phyloP scores from a whole-genome alignment of 2,329 filamentous ascomycete genomes.

The Penicillium decumbens region DNA sequence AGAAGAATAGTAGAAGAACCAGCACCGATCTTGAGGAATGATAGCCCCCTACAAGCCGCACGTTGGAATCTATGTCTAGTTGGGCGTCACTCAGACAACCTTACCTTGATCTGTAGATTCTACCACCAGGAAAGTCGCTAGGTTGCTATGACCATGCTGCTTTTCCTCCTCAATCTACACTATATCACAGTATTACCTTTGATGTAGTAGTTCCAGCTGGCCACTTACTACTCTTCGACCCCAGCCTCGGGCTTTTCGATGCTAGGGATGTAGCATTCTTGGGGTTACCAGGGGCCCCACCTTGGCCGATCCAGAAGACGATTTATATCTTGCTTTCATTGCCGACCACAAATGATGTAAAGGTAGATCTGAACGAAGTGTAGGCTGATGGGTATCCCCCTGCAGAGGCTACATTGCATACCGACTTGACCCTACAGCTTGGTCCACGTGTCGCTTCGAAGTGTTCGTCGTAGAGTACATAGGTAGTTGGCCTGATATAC shows the following conservation, averaged over 20 bases:
- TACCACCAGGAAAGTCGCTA: not conserved
- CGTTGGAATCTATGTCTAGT: not conserved
- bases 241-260: not conserved
- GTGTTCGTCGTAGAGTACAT: not conserved
- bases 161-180: not conserved
- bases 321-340: not conserved
- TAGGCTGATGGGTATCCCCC: not conserved
- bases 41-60: not conserved
- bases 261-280: not conserved
- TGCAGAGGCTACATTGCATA: not conserved
- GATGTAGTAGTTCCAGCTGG: not conserved
- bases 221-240: not conserved
- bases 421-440: not conserved
- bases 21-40: not conserved
- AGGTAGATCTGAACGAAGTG: not conserved
- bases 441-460: not conserved
- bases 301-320: not conserved
- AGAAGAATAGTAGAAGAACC: not conserved
- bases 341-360: not conserved
- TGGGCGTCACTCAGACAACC: not conserved
- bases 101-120: not conserved
- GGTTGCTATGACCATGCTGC: no score
- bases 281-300: not conserved
- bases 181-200: not conserved
- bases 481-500: not conserved